Base-by-base conservation (phyloP, 148 eudicot species). In the Arbutus unedo region DNA sequence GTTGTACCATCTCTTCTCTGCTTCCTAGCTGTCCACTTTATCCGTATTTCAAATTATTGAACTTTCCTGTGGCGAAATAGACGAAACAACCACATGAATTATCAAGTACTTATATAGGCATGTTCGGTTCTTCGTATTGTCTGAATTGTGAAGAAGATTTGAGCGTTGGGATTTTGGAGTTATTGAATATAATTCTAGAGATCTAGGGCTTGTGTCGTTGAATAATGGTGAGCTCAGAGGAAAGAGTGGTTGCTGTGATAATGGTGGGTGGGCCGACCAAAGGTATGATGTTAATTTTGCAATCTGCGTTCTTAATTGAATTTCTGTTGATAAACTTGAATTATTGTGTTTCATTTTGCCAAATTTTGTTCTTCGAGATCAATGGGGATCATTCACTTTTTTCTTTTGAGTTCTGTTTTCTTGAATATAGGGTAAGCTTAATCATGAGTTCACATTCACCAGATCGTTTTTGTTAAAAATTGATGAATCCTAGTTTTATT, bases 251-350 rank as follows among this genome's bases (percentile, higher is more conserved):
- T 76, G 98, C 98, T 81, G 98, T 95, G 89, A 95, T 95, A 90
- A 93, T 95, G 97, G 97, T 95, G 77, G 97, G 98, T 84, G 98
- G 98, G 3, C 98, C 97, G 66, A 93, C 98, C 43, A 93, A 95
- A 95, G 97, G 98, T 95, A 89, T 54, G 73, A 5, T 53, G 49
- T 76, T 55, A 44, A 25, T 25, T 76, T 47, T 50, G 48, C 14
- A 31, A 10, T 31, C 18, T 70, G 15, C 14, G 4, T 41, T 70
- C 5, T 9, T 31, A 31, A 8, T 72, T 18, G 54, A 73, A 73
- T 56, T 54, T 55, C 13, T 43, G 31, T 57, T 57, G 4, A 57
- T 57, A 19, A 57, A 18, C 31, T 66, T 45, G 45, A 38, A 50
- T 51, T 31, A 7, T 25, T 25, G 11, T n/a, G 21, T 44, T 7